Evolutionary conservation across 768 basidiomycete species (phyloP).

Genomic region (Cyclocybe cylindracea): DNA sequence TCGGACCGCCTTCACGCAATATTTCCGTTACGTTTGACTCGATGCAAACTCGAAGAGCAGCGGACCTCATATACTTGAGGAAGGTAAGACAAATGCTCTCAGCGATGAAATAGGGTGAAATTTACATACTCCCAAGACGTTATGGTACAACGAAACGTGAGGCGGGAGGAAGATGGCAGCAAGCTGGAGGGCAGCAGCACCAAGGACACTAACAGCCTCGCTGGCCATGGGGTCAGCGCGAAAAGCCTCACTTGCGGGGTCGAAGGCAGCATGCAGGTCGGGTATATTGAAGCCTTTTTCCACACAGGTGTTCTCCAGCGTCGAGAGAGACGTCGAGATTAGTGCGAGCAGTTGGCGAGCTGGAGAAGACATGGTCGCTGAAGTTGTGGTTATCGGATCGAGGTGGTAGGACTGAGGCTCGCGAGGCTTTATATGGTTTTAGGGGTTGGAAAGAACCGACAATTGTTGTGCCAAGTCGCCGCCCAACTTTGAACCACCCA

Average conservation of each 20-base stretch:
- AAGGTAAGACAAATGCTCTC: background rate
- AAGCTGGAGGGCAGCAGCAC: constrained; percentile 31
- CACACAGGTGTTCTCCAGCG: constrained; percentile 16
- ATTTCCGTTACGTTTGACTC: constrained; percentile 40
- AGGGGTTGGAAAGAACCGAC: no score
- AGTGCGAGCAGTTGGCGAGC: constrained; percentile 1
- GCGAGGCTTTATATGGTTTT: no score
- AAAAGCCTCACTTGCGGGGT: constrained; percentile 26
- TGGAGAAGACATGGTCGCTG: no score
- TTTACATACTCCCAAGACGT: constrained; percentile 26
- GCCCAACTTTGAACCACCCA: no score
- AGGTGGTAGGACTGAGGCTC: no score
- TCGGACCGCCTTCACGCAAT: constrained; percentile 37
- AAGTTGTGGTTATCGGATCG: no score
- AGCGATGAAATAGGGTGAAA: background rate
- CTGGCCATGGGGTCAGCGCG: constrained; percentile 20
- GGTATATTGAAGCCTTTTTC: constrained; percentile 18
- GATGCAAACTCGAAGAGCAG: constrained; percentile 29
- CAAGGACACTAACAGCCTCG: constrained; percentile 29
- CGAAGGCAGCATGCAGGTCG: constrained; percentile 21
- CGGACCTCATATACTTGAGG: constrained; percentile 25
- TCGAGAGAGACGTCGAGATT: constrained; percentile 20
- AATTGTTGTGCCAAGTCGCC: no score
- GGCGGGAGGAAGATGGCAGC: constrained; percentile 28
- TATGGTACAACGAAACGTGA: constrained; percentile 20